Evolutionary conservation across 768 basidiomycete species (phyloP).

Genomic region (Scleroderma bovista): DNA sequence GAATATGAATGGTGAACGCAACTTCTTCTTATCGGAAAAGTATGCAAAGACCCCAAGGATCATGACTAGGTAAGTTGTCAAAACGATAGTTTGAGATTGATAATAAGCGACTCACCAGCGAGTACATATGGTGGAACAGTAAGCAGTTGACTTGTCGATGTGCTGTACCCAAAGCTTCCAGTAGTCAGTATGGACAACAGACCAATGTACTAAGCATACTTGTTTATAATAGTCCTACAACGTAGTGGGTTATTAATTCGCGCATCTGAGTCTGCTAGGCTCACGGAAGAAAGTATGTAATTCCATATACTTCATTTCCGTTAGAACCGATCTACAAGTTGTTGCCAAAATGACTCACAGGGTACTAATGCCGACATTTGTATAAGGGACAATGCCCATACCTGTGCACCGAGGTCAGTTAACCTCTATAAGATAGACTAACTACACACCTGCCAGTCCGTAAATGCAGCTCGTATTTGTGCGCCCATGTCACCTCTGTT

Average conservation of each 20-base stretch:
- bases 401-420: background rate
- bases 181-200: background rate
- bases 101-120: slow-evolving; percentile 45
- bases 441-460: slow-evolving; percentile 53
- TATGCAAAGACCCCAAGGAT: slow-evolving; percentile 45
- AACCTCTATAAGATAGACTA: background rate
- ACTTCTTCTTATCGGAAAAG: slow-evolving; percentile 48
- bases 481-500: slow-evolving; percentile 55
- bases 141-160: slow-evolving; percentile 52
- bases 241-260: background rate
- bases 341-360: slow-evolving; percentile 35
- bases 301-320: slow-evolving; percentile 47
- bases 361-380: slow-evolving; percentile 56
- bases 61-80: slow-evolving; percentile 34
- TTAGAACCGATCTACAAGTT: background rate
- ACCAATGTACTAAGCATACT: background rate
- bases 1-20: slow-evolving; percentile 56
- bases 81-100: background rate
- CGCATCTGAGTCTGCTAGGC: background rate
- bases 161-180: slow-evolving; percentile 48
- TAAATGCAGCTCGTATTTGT: slow-evolving; percentile 46
- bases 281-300: slow-evolving; percentile 60
- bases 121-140: slow-evolving; percentile 61
- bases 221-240: slow-evolving; percentile 6
- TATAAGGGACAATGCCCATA: slow-evolving; percentile 26